Percentiles rank a stretch among this genome's conserved stretches.
phyloP scores from a whole-genome alignment of 2,329 filamentous ascomycete genomes.

The Sclerotinia spermophila region DNA sequence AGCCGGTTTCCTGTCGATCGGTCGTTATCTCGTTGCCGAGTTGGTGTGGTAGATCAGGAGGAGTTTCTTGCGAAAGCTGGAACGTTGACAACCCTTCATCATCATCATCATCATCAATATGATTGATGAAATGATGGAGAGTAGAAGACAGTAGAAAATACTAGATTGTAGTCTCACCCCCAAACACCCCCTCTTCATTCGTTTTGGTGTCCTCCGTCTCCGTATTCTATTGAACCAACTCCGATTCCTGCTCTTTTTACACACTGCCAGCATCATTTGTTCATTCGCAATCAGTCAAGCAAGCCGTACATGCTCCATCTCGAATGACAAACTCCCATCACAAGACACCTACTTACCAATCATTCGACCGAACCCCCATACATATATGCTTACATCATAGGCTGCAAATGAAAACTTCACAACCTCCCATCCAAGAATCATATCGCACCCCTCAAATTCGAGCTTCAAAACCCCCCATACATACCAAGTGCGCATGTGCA shows the following conservation, averaged over 20 bases:
- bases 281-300: neutral
- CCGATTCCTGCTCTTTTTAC: neutral
- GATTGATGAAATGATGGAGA: neutral
- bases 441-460: neutral
- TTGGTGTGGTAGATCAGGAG: neutral
- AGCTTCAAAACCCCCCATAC: neutral
- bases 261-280: too few relatives aligned
- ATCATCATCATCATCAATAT: neutral
- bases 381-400: neutral
- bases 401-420: neutral
- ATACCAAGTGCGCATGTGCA: neutral
- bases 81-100: neutral
- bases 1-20: neutral
- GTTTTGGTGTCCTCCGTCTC: neutral
- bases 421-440: neutral
- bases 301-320: neutral
- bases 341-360: neutral
- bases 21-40: neutral
- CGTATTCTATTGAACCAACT: neutral
- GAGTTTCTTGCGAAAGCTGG: neutral
- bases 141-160: neutral
- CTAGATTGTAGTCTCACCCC: neutral
- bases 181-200: neutral
- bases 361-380: neutral
- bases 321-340: neutral